These are phyloP conservation scores for Salix koriyanagi DNA, from an alignment of 345 rosid species.

Conservation along the genomic window DNA sequence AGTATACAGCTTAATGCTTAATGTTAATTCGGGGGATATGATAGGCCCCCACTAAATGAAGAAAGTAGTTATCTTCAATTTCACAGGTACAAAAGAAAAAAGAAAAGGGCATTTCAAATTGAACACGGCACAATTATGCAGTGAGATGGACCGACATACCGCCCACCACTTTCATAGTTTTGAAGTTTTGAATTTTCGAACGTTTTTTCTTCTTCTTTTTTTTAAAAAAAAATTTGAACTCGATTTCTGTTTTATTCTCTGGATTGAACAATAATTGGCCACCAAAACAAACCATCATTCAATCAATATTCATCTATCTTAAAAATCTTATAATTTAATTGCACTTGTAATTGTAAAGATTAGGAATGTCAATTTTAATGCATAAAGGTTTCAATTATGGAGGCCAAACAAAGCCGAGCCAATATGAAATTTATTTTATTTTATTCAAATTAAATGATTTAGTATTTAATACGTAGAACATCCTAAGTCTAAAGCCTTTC, in stretches of 20 bases:
- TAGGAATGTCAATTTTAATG: too few species aligned
- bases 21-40: neutral
- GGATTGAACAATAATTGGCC: neutral
- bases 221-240: neutral
- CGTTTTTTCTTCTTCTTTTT: neutral
- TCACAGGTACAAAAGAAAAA: neutral
- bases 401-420: neutral
- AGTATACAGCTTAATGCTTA: too few species aligned
- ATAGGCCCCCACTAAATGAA: neutral
- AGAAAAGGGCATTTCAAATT: neutral
- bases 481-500: too few species aligned
- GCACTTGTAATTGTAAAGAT: too few species aligned
- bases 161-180: neutral
- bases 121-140: neutral
- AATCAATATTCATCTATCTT: neutral
- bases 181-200: neutral
- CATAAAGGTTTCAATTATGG: too few species aligned
- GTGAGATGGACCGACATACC: constrained; percentile 8
- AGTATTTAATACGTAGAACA: too few species aligned
- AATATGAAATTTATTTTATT: too few species aligned
- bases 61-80: neutral
- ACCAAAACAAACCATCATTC: neutral
- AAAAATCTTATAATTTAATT: neutral
- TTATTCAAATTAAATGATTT: too few species aligned
- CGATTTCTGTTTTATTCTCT: neutral